Conservation (phyloP, 129 eudicot genomes). For the Daucus carota region DH1_v3.0 NC_030388.2:5909501-5910000, state of each 20-base stretch:
- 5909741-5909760: not conserved
- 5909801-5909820: not conserved
- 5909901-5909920: not conserved
- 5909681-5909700: not conserved
- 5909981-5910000: not conserved
- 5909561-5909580: constrained; percentile 6
- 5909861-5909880: not conserved
- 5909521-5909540: not conserved
- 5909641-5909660: constrained; percentile 9
- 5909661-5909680: not conserved
- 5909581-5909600: constrained; percentile 23
- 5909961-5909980: not conserved
- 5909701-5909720: not conserved
- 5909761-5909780: not conserved
- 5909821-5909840: not conserved
- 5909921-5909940: not conserved
- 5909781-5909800: not conserved
- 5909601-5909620: constrained; percentile 27
- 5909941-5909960: not conserved
- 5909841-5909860: not conserved
- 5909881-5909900: not conserved
- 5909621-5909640: constrained; percentile 9
- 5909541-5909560: constrained; percentile 3
- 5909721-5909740: not conserved
- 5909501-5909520: constrained; percentile 12